These are phyloP conservation scores for Globisporangium alternatum DNA, from an alignment of 352 stramenopile species.

Conservation along the genomic window DNA sequence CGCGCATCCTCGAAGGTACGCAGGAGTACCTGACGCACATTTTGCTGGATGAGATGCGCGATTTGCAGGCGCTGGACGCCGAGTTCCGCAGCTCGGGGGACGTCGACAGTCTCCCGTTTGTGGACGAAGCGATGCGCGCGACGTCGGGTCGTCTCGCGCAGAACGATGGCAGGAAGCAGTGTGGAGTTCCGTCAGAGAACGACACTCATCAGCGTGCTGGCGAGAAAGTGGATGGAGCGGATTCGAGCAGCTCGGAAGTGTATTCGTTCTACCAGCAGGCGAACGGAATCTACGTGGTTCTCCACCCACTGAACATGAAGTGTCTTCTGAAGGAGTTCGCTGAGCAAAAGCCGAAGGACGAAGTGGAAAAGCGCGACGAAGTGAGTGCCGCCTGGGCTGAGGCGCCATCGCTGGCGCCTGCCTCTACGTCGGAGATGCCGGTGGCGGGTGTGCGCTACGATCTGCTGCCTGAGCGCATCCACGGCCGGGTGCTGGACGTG, in stretches of 20 bases:
- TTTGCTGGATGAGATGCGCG: conserved; percentile 58
- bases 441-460: conserved; percentile 35
- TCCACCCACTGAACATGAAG: conserved; percentile 90
- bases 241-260: conserved; percentile 9
- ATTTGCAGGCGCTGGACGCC: conserved; percentile 64
- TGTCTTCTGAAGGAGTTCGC: conserved; percentile 80
- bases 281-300: conserved; percentile 85
- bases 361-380: conserved; percentile 21
- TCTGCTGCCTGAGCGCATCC: conserved; percentile 49
- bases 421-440: conserved; percentile 4
- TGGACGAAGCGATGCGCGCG: conserved; percentile 75
- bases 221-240: not conserved
- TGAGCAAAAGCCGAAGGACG: conserved; percentile 25
- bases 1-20: conserved; percentile 71
- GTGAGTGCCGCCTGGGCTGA: conserved; percentile 32
- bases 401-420: conserved; percentile 18
- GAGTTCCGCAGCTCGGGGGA: conserved; percentile 73
- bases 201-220: not conserved
- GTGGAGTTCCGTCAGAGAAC: not conserved
- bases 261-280: conserved; percentile 88
- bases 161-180: conserved; percentile 24
- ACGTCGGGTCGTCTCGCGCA: conserved; percentile 56
- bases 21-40: conserved; percentile 62
- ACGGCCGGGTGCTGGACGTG: conserved; percentile 73
- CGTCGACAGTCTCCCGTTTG: conserved; percentile 70